Evolutionary conservation across 257 asterid species (phyloP), one percentile per base, ranked within the genome.

Genomic region (Anisodus acutangulus): DNA sequence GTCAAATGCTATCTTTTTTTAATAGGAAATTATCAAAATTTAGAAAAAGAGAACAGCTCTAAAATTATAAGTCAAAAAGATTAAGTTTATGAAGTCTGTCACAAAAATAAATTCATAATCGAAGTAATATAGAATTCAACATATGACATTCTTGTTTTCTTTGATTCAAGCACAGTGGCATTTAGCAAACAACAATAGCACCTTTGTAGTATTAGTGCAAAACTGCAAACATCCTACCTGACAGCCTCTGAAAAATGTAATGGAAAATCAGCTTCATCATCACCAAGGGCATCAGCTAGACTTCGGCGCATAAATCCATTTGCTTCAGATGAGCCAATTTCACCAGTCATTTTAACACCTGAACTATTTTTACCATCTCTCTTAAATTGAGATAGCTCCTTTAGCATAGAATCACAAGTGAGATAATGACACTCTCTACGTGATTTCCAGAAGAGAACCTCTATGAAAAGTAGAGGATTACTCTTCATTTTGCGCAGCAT

Each of bases 221-320:
- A 66, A 53, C 31, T 53, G 31, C 81, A 84, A 63, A 66, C 60
- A 78, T 53, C 57, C 26, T 68, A 82, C 85, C 80, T 66, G 35
- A 17, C 79, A 59, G 60, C 83, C 37, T 87, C 90, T 35, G 79
- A 85, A 83, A 78, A 83, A 15, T 89, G 78, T 53, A 74, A 76
- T 39, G 22, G 91, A 86, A 91, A 86, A 90, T 92, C 92, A 47
- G 89, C 92, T 78, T 89, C 98, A 83, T 96, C 99, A 81, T 96
- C 99, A 54, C 99, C 99, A 45, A 96, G 92, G 69, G 99, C 98
- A 89, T 96, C 99, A 17, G 98, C 98, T 82, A 96, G 86, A 89
- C 92, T 96, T 91, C 97, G 91, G 82, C 88, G 92, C 47, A 82
- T 89, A 93, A 95, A 91, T 86, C 84, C 89, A 80, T 87, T 86